Evolutionary conservation across 805 yeast genomes (phyloP).

Genomic region (Zygosaccharomyces bailii): DNA sequence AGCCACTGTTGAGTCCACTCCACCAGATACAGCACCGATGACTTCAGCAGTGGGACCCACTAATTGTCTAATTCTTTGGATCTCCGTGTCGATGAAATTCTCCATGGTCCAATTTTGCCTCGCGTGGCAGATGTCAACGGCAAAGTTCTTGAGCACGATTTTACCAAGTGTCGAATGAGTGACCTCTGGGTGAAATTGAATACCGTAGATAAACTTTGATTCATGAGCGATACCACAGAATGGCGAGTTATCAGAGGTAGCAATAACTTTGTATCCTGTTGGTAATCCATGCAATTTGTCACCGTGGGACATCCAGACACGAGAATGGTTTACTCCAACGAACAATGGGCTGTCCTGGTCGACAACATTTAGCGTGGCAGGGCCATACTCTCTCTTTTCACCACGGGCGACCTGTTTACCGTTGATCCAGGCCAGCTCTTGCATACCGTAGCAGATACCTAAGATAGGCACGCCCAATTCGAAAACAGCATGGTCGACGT

Average conservation of each 20-base stretch:
- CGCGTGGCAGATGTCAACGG: slow-evolving; percentile 84
- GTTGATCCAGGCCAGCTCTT: slow-evolving; percentile 97
- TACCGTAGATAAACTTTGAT: slow-evolving; percentile 75
- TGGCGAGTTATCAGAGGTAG: slow-evolving; percentile 92
- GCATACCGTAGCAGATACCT: slow-evolving; percentile 99
- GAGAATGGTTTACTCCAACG: slow-evolving; percentile 86
- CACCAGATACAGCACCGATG: slow-evolving; percentile 99
- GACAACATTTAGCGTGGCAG: slow-evolving; percentile 78
- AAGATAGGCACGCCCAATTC: slow-evolving; percentile 88
- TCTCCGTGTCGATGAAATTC: slow-evolving; percentile 95
- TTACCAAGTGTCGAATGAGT: slow-evolving; percentile 94
- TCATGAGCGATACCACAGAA: slow-evolving; percentile 87
- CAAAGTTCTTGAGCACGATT: slow-evolving; percentile 82
- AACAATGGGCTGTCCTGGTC: slow-evolving; percentile 70
- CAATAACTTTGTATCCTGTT: slow-evolving; percentile 81
- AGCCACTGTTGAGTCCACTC: slow-evolving; percentile 99
- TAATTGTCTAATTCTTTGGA: slow-evolving; percentile 80
- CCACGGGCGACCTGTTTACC: slow-evolving; percentile 90
- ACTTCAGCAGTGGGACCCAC: slow-evolving; percentile 99
- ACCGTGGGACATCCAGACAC: slow-evolving; percentile 99
- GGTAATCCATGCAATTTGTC: slow-evolving; percentile 93
- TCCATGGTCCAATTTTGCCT: slow-evolving; percentile 95
- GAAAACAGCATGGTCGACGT: slow-evolving; percentile 92
- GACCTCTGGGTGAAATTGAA: slow-evolving; percentile 99
- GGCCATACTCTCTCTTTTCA: slow-evolving; percentile 97